Evolutionary conservation across 73 alveolate genomes (phyloP).

Genomic region (Diophrys appendiculata): DNA sequence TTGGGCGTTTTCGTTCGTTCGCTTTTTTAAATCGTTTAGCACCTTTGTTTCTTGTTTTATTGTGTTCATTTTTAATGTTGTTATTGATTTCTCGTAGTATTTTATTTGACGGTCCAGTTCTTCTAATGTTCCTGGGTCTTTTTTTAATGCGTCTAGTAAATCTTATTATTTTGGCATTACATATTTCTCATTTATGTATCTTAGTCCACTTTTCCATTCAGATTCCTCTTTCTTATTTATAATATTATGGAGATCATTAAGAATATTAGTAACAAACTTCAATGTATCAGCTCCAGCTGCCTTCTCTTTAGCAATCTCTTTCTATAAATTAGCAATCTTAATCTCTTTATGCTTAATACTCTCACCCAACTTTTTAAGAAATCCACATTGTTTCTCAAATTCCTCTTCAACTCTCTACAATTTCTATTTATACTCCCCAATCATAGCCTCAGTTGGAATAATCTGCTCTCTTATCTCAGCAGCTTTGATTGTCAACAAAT

Average conservation of each 20-base stretch:
- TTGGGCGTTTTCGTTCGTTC: constrained; percentile 78
- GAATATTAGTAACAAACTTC: constrained; percentile 46
- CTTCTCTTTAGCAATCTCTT: constrained; percentile 35
- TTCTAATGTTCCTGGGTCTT: constrained; percentile 80
- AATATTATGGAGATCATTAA: constrained; percentile 67
- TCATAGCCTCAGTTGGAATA: constrained; percentile 79
- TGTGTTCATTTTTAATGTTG: constrained; percentile 54
- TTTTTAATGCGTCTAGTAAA: constrained; percentile 66
- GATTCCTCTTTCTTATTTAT: constrained; percentile 68
- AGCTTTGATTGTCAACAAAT: constrained; percentile 73
- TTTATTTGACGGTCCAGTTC: constrained; percentile 79
- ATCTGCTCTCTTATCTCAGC: constrained; percentile 73
- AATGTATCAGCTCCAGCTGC: constrained; percentile 58
- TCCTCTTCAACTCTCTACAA: constrained; percentile 56
- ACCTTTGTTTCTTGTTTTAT: constrained; percentile 63
- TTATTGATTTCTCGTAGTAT: constrained; percentile 74
- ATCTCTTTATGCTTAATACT: constrained; percentile 58
- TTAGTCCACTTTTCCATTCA: constrained; percentile 65
- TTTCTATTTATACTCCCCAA: constrained; percentile 69
- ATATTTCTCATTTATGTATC: constrained; percentile 60
- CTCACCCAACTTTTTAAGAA: constrained; percentile 46
- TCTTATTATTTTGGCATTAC: constrained; percentile 56
- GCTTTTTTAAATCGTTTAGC: constrained; percentile 69
- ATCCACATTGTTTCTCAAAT: constrained; percentile 34
- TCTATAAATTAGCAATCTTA: constrained; percentile 43